These are phyloP conservation scores for Penicillium argentinense DNA, from an alignment of 495 filamentous ascomycete genomes.

Conservation along the genomic window DNA sequence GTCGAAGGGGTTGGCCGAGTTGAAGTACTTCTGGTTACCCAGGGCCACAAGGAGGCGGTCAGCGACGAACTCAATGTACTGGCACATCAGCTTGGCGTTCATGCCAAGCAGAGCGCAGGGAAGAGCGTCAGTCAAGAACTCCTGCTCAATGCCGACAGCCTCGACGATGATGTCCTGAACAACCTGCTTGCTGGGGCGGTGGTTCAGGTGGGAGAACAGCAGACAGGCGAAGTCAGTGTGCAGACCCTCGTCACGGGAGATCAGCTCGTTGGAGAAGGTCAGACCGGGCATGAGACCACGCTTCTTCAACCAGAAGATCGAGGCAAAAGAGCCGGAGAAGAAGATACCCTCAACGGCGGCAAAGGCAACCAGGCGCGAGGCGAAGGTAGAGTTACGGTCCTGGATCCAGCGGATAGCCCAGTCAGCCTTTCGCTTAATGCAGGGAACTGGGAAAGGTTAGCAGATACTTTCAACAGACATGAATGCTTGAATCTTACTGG, in stretches of 20 bases:
- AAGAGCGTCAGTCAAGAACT: slow-evolving; percentile 95
- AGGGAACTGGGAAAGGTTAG: slow-evolving; percentile 64
- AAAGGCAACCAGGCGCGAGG: slow-evolving; percentile 93
- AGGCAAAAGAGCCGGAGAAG: slow-evolving; percentile 98
- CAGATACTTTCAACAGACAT: background rate
- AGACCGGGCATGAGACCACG: slow-evolving; percentile 97
- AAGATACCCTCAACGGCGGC: slow-evolving; percentile 99
- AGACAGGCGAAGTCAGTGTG: slow-evolving; percentile 99
- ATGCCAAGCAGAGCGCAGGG: slow-evolving; percentile 92
- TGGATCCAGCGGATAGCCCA: slow-evolving; percentile 96
- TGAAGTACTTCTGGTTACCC: slow-evolving; percentile 91
- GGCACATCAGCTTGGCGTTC: slow-evolving; percentile 96
- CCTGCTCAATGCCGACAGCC: slow-evolving; percentile 92
- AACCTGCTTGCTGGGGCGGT: slow-evolving; percentile 77
- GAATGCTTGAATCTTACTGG: slow-evolving; percentile 57
- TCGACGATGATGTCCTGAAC: slow-evolving; percentile 89
- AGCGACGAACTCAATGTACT: slow-evolving; percentile 99
- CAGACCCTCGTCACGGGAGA: slow-evolving; percentile 98
- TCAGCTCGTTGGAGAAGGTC: slow-evolving; percentile 99
- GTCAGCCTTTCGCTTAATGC: slow-evolving; percentile 96
- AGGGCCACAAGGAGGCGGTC: slow-evolving; percentile 90
- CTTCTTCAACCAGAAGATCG: slow-evolving; percentile 99
- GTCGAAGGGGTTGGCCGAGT: slow-evolving; percentile 93
- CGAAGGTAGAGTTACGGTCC: slow-evolving; percentile 90
- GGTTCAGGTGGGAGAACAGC: slow-evolving; percentile 91